Base-by-base conservation (phyloP, 768 basidiomycete species). In the Russula vinacea region DNA sequence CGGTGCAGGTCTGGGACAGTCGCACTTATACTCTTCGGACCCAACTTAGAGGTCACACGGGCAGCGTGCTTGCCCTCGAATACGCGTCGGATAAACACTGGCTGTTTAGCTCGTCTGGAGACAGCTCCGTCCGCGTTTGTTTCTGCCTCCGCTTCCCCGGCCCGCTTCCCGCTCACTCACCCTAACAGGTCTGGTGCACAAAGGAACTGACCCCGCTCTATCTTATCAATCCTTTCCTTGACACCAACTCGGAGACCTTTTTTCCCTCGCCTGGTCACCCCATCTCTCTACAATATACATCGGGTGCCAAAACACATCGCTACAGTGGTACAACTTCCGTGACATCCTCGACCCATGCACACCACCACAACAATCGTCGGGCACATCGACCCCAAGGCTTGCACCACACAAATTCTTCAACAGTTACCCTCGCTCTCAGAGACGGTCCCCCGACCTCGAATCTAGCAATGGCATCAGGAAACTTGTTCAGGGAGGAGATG, bases 341-440 rank as follows among this genome's bases (percentile, higher is more conserved):
- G 64, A 66, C 37, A 17, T 37, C 32, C 24, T 39, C 37, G 8
- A 29, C 29, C 2, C 29, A 29, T 29, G n/a, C 44, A 2, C 62
- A 61, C 47, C 71, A 66, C 51, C 68, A 62, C 61, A 47, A 6
- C 55, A 39, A n/a, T 47, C 55, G 14, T 60, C 68, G 3, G 60
- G 65, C 9, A 51, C 57, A n/a, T 65, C 68, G 3, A 67, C 81
- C 80, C 65, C 57, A 5, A 71, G 73, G 8, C 84, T 83, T 68
- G 84, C 81, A 39, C 93, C 81, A 39, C 93, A 95, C 79, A 91
- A 90, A 67, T 97, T 97, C 77, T 97, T 97, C 71, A 92, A 94
- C 71, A 91, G 89, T 69, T 90, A 93, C 67, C 92, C 92, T 1
- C 84, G 85, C 62, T 84, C 85, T 61, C 83, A 85, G 49, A 82